phyloP scores from a whole-genome alignment of 805 yeast genomes.

The Hanseniaspora jakobsenii region DNA sequence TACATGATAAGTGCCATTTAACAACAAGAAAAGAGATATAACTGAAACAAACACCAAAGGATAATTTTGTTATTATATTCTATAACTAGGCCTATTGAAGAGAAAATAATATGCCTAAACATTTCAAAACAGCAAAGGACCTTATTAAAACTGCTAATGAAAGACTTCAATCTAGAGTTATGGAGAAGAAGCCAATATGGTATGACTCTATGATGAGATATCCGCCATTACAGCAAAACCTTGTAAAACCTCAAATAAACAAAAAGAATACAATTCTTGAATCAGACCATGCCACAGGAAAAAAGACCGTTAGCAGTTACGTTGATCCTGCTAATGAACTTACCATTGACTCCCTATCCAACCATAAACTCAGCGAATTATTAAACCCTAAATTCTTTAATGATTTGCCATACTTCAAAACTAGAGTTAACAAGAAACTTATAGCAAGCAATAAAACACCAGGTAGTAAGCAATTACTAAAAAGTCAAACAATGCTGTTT shows the following conservation, averaged over 20 bases:
- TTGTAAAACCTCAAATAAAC: conserved; percentile 2
- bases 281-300: conserved; percentile 1
- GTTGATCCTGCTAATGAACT: conserved; percentile 7
- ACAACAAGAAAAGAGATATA: too few species aligned
- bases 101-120: conserved; percentile 34
- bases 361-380: background rate
- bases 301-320: conserved; percentile 10
- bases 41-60: background rate
- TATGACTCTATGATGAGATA: conserved; percentile 66
- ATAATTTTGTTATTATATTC: too few species aligned
- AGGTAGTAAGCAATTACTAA: conserved; percentile 18
- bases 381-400: background rate
- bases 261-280: conserved; percentile 5
- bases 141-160: conserved; percentile 8
- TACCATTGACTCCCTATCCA: conserved; percentile 1
- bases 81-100: too few species aligned
- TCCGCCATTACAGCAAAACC: conserved; percentile 45
- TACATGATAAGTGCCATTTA: too few species aligned
- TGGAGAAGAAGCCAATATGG: conserved; percentile 70
- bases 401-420: conserved; percentile 22
- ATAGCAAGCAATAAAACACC: conserved; percentile 19
- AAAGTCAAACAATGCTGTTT: background rate
- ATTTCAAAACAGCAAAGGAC: conserved; percentile 7
- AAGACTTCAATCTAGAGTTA: conserved; percentile 25
- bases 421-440: conserved; percentile 22